These are phyloP conservation scores for Coleophoma cylindrospora DNA, from an alignment of 2,329 filamentous ascomycete genomes.

Conservation along the genomic window DNA sequence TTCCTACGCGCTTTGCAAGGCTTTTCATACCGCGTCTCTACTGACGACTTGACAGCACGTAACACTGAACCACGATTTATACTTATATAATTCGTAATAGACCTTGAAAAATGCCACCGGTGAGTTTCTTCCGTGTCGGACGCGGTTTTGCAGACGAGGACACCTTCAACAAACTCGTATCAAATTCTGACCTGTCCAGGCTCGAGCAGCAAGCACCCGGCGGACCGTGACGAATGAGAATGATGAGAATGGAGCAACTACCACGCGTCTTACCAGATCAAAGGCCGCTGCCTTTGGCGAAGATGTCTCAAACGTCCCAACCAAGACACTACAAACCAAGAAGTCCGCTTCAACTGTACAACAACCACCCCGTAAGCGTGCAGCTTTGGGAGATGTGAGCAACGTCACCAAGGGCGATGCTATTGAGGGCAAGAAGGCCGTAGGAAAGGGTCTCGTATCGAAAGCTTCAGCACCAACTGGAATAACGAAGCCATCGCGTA, in stretches of 20 bases:
- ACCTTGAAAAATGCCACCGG: conserved; percentile 44
- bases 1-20: conserved; percentile 8
- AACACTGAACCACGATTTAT: conserved; percentile 10
- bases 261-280: conserved; percentile 85
- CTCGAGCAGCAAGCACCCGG: conserved; percentile 62
- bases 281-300: conserved; percentile 74
- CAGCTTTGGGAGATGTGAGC: conserved; percentile 89
- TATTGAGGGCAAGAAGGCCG: conserved; percentile 70
- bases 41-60: neutral
- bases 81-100: conserved; percentile 27
- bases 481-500: conserved; percentile 66
- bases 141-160: neutral
- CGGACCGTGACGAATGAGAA: conserved; percentile 86
- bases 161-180: conserved; percentile 15
- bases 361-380: conserved; percentile 62
- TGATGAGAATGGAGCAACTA: conserved; percentile 72
- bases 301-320: conserved; percentile 45
- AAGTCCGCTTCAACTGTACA: conserved; percentile 50
- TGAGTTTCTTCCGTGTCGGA: conserved; percentile 32
- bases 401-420: conserved; percentile 80
- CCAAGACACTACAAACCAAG: conserved; percentile 66
- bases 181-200: conserved; percentile 38
- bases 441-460: conserved; percentile 67
- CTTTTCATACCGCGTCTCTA: neutral
- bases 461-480: conserved; percentile 80